Evolutionary conservation across 768 basidiomycete species (phyloP), one percentile per base, ranked within the genome.

Genomic region (Chalciporus sphaerocephalus): DNA sequence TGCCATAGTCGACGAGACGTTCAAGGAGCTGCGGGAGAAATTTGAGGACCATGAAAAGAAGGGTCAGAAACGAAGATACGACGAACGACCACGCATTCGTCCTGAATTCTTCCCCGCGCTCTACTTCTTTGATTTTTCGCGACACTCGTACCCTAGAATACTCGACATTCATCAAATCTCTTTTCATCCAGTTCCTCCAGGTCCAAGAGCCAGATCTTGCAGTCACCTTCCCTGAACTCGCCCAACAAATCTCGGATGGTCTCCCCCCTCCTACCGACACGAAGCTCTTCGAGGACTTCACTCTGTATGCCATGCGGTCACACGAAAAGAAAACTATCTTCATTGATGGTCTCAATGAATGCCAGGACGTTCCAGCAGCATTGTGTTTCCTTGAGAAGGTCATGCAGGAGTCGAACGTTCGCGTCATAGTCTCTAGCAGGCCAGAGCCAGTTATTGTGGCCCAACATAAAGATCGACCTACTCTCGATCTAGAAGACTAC

Each of bases 111-210:
- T 54, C 38, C 53, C 61, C 3, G 61, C 48, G 0, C 53, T 58
- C 42, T 58, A 58, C 48, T 62, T 60, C 25, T 62, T 63, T 40
- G 61, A 62, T 47, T 58, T n/a, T 52, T 40, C 59, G 61, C 24
- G 61, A 63, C 40, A 42, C 35, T 42, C 61, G 60, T 38, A 45
- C 51, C 3, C 10, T 55, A 37, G 45, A 43, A 32, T 46, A 37
- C 2, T 23, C 50, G 17, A 38, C 61, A 21, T 53, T 62, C 36
- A 41, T 62, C 40, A 57, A 53, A 24, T 58, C 58, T 3, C 50
- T 62, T 16, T 55, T 60, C 20, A 52, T 51, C 16, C 60, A 62
- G 50, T 63, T 62, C 38, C 24, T 63, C 13, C 60, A 62, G 39
- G 46, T 55, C 11, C 55, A 51, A 1, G 49, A 60, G 5, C 51